Evolutionary conservation across 768 basidiomycete genomes (phyloP).

Genomic region (Trametes elegans): DNA sequence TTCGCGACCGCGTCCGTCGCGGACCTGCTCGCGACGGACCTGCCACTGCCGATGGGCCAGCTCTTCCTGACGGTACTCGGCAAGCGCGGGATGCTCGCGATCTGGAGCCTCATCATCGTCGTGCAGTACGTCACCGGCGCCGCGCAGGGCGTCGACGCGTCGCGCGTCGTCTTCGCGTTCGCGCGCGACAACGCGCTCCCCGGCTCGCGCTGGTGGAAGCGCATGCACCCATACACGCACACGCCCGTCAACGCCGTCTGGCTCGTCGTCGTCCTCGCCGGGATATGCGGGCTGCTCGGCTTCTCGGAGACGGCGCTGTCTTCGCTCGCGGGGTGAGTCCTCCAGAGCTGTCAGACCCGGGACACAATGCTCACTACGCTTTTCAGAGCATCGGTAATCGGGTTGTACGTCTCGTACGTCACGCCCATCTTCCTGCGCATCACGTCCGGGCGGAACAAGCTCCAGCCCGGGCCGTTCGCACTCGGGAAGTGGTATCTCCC

Average conservation of each 20-base stretch:
- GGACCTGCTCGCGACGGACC: conserved; percentile 43
- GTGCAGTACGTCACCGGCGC: conserved; percentile 74
- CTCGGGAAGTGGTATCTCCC: conserved; percentile 62
- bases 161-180: conserved; percentile 73
- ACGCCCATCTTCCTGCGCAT: conserved; percentile 70
- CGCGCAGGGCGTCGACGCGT: conserved; percentile 73
- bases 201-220: conserved; percentile 69
- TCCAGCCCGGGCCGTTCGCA: conserved; percentile 58
- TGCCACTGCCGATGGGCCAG: conserved; percentile 73
- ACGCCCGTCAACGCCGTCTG: conserved; percentile 77
- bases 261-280: conserved; percentile 60
- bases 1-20: conserved; percentile 59
- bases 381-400: conserved; percentile 64
- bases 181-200: conserved; percentile 73
- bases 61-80: conserved; percentile 64
- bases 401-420: conserved; percentile 66
- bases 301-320: conserved; percentile 62
- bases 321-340: conserved; percentile 64
- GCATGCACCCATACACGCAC: conserved; percentile 53
- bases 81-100: conserved; percentile 66
- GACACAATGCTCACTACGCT: not conserved
- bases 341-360: not conserved
- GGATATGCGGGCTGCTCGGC: conserved; percentile 60
- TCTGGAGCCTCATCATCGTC: conserved; percentile 71
- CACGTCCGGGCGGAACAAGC: conserved; percentile 59